A percentile compares a stretch with the other conserved stretches of the same genome.
Conservation (phyloP, 1,139 yeast species). For the Blastobotrys buckinghamii region DNA sequence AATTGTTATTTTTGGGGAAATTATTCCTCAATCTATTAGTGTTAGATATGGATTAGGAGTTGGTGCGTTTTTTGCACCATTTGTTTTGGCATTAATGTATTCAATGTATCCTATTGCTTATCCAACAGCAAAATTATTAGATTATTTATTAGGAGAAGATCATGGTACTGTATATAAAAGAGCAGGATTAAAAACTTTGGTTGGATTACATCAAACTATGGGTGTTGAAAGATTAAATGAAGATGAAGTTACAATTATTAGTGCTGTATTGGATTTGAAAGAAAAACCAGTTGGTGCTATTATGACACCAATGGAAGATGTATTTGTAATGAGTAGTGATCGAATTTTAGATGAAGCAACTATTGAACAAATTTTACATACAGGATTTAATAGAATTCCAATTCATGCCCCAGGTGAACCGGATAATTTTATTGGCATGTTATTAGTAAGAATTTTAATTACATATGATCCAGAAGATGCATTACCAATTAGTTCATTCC, state of each 20-base stretch:
- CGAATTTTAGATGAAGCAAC: slow-evolving; percentile 74
- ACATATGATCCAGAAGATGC: slow-evolving; percentile 97
- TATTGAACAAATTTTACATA: slow-evolving; percentile 85
- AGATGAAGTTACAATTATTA: slow-evolving; percentile 93
- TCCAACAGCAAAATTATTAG: slow-evolving; percentile 79
- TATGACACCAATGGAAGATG: slow-evolving; percentile 93
- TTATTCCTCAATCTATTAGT: slow-evolving; percentile 90
- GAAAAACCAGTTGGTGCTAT: slow-evolving; percentile 81
- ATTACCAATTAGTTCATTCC: slow-evolving; percentile 86
- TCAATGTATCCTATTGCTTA: slow-evolving; percentile 87
- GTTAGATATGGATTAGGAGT: slow-evolving; percentile 89
- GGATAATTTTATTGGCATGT: slow-evolving; percentile 88
- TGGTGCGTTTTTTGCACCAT: slow-evolving; percentile 88
- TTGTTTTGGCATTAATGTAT: slow-evolving; percentile 80
- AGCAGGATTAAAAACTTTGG: slow-evolving; percentile 88
- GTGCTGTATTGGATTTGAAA: slow-evolving; percentile 88
- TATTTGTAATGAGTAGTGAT: slow-evolving; percentile 84
- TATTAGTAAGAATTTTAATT: slow-evolving; percentile 83
- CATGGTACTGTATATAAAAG: slow-evolving; percentile 94
- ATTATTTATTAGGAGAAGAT: slow-evolving; percentile 83
- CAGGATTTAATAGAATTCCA: slow-evolving; percentile 96
- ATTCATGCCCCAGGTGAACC: slow-evolving; percentile 89
- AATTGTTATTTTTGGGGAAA: slow-evolving; percentile 92
- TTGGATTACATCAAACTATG: slow-evolving; percentile 88
- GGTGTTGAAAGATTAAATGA: slow-evolving; percentile 90